Conservation (phyloP, 768 basidiomycete genomes). For the Leccinum variicolor region DNA sequence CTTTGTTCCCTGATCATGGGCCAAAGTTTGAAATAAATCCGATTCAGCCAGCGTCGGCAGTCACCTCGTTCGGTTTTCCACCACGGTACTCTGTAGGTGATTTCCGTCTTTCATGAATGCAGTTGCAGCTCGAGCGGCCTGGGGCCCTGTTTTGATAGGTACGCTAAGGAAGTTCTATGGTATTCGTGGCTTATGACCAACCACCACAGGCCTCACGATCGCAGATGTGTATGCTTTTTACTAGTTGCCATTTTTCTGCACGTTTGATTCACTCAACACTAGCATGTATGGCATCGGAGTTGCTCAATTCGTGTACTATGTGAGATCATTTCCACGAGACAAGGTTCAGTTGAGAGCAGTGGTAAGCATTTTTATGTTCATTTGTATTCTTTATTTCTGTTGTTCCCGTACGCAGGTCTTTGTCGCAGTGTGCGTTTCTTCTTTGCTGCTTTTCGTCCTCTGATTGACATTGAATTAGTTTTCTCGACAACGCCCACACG, state of each 20-base stretch:
- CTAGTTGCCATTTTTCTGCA: background rate
- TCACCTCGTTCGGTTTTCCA: background rate
- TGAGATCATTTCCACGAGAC: conserved; percentile 16
- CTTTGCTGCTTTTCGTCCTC: no score
- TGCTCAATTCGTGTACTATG: conserved; percentile 3
- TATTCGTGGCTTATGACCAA: background rate
- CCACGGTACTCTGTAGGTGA: background rate
- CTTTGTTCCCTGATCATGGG: no score
- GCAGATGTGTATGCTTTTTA: conserved; percentile 8
- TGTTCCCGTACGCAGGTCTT: conserved; percentile 2
- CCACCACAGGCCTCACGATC: conserved; percentile 16
- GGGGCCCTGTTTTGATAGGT: conserved; percentile 19
- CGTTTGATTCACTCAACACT: background rate
- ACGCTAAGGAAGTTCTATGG: background rate
- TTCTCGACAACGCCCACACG: conserved; percentile 6
- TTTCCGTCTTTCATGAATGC: conserved; percentile 6
- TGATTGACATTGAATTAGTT: conserved; percentile 3
- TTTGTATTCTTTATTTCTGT: background rate
- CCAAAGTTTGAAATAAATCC: no score
- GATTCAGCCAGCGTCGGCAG: no score
- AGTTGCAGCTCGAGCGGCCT: background rate
- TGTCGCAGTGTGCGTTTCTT: conserved; percentile 5
- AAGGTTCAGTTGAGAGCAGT: conserved; percentile 1
- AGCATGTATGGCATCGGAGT: background rate
- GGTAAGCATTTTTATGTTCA: conserved; percentile 4